Evolutionary conservation across 2,329 filamentous ascomycete species (phyloP).

Genomic region (Arthrinium phaeospermum): DNA sequence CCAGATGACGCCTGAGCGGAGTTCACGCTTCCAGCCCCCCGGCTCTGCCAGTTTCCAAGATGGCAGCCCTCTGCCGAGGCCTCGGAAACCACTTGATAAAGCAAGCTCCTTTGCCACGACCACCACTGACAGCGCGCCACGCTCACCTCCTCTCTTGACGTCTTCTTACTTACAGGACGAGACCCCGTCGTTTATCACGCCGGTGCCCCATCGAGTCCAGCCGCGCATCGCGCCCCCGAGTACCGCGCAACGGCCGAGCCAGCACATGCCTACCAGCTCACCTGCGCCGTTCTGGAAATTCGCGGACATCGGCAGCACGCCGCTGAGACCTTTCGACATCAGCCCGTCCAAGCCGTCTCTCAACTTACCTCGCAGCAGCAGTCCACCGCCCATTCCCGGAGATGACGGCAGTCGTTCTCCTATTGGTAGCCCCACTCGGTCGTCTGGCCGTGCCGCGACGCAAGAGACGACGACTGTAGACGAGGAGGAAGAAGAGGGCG

Average conservation of each 20-base stretch:
- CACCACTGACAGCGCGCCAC: conserved; percentile 54
- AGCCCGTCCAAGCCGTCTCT: conserved; percentile 59
- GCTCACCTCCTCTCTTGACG: conserved; percentile 63
- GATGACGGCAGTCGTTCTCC: conserved; percentile 47
- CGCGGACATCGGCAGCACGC: conserved; percentile 77
- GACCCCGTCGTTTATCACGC: conserved; percentile 68
- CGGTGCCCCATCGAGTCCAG: conserved; percentile 74
- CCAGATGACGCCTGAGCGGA: conserved; percentile 65
- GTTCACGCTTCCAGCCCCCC: conserved; percentile 44
- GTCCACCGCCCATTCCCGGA: conserved; percentile 54
- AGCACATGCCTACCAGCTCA: conserved; percentile 85
- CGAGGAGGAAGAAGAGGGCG: conserved; percentile 55
- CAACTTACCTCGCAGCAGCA: conserved; percentile 59
- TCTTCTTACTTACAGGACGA: conserved; percentile 69
- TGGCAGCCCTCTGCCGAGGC: conserved; percentile 66
- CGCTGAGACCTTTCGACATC: conserved; percentile 64
- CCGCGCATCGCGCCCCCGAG: conserved; percentile 80
- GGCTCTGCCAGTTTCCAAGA: conserved; percentile 53
- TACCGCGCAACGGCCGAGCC: conserved; percentile 80
- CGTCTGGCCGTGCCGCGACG: conserved; percentile 33
- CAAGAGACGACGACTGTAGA: conserved; percentile 46
- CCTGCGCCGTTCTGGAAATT: conserved; percentile 91
- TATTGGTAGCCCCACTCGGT: conserved; percentile 56
- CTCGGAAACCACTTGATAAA: conserved; percentile 52
- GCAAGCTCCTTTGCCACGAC: conserved; percentile 52